Percentiles rank a stretch among this genome's conserved stretches.
phyloP scores from a whole-genome alignment of 2,329 filamentous ascomycete genomes.

The Xylariaceae sp. region DNA sequence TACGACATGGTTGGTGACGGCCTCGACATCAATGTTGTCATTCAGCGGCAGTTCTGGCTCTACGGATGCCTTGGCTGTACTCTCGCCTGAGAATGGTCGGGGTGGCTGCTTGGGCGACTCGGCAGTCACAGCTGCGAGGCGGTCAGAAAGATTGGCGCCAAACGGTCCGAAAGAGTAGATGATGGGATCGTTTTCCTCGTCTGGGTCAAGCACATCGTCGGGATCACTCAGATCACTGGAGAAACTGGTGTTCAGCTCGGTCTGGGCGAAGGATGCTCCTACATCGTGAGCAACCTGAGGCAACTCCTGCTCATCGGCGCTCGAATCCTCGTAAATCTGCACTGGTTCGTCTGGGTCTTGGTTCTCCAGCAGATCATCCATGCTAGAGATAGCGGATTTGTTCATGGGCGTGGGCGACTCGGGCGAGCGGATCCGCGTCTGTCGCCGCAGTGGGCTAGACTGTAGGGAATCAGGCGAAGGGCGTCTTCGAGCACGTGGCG shows the following conservation, averaged over 20 bases:
- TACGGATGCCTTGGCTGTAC: slow-evolving; percentile 21
- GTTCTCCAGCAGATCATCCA: slow-evolving; percentile 42
- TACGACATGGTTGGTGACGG: slow-evolving; percentile 78
- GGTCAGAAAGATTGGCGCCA: slow-evolving; percentile 77
- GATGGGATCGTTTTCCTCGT: slow-evolving; percentile 93
- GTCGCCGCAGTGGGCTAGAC: slow-evolving; percentile 57
- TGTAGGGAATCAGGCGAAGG: slow-evolving; percentile 43
- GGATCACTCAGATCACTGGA: slow-evolving; percentile 55
- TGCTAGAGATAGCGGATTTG: slow-evolving; percentile 39
- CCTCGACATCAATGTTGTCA: slow-evolving; percentile 35
- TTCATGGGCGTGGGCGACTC: slow-evolving; percentile 59
- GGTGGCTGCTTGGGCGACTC: slow-evolving; percentile 55
- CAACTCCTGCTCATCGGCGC: slow-evolving; percentile 50
- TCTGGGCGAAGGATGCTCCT: slow-evolving; percentile 44
- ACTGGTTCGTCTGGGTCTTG: slow-evolving; percentile 44
- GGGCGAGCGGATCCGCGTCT: slow-evolving; percentile 64
- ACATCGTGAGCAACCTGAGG: slow-evolving; percentile 30
- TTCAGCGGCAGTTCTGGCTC: slow-evolving; percentile 29
- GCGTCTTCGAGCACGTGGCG: slow-evolving; percentile 40
- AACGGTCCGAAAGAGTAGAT: slow-evolving; percentile 90
- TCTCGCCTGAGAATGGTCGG: slow-evolving; percentile 18
- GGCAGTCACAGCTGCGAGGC: slow-evolving; percentile 72
- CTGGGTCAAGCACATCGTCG: slow-evolving; percentile 72
- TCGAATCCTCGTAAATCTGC: slow-evolving; percentile 70
- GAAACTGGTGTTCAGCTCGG: slow-evolving; percentile 50